phyloP scores from a whole-genome alignment of 805 yeast genomes.

The Ogataea paraovalis region DNA sequence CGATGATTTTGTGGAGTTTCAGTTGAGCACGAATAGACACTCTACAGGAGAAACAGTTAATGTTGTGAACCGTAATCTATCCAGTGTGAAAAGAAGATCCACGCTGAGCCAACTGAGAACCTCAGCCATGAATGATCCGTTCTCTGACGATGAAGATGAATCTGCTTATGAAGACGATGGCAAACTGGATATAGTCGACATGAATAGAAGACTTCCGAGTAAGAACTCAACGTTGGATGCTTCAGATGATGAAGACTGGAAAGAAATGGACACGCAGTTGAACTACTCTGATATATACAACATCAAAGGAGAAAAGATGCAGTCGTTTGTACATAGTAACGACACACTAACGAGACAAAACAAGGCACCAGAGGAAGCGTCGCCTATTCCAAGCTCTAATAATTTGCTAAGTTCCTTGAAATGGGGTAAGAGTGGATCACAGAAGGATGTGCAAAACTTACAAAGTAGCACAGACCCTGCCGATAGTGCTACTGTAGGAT shows the following conservation, averaged over 20 bases:
- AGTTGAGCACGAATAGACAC: conserved; percentile 12
- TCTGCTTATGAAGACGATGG: not conserved
- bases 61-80: conserved; percentile 16
- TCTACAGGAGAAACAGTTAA: conserved; percentile 17
- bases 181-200: not conserved
- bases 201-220: not conserved
- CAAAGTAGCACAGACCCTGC: conserved; percentile 5
- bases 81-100: conserved; percentile 3
- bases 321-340: conserved; percentile 31
- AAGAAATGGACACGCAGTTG: conserved; percentile 79
- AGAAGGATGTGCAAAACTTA: not conserved
- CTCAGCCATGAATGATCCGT: not conserved
- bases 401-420: conserved; percentile 4
- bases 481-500: conserved; percentile 59
- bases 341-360: conserved; percentile 15
- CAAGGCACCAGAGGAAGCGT: conserved; percentile 1
- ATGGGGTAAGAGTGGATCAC: conserved; percentile 5
- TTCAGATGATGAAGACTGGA: conserved; percentile 61
- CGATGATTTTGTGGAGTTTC: conserved; percentile 28
- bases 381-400: not conserved
- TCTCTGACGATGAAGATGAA: conserved; percentile 30
- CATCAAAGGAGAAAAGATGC: conserved; percentile 65
- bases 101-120: not conserved
- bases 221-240: conserved; percentile 12
- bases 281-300: conserved; percentile 69